A percentile compares a stretch with the other conserved stretches of the same genome.
phyloP scores from a whole-genome alignment of 306 rosid genomes.

The Prosopis cineraria region DNA sequence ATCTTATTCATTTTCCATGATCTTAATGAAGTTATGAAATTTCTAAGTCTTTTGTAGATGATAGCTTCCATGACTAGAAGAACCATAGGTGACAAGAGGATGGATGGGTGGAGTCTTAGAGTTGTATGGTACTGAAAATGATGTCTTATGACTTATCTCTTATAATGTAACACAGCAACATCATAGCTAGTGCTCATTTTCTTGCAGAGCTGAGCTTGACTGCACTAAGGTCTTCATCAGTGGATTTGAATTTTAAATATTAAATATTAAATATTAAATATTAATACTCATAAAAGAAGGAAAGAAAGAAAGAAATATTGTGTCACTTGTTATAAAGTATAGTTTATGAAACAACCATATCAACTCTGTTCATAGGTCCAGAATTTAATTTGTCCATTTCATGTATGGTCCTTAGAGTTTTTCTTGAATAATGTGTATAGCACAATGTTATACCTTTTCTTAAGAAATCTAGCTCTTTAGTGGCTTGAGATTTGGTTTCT shows the following conservation, averaged over 20 bases:
- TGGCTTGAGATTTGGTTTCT: too few relatives aligned
- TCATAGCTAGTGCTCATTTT: neutral
- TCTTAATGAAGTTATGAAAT: too few relatives aligned
- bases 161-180: neutral
- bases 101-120: neutral
- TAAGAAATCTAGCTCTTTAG: too few relatives aligned
- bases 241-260: neutral
- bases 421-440: too few relatives aligned
- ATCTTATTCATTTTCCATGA: too few relatives aligned
- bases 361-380: too few relatives aligned
- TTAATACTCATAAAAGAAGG: neutral
- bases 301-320: neutral
- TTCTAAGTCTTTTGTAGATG: too few relatives aligned
- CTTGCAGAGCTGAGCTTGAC: neutral
- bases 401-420: too few relatives aligned
- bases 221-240: conserved; percentile 3
- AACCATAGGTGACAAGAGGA: neutral
- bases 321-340: neutral
- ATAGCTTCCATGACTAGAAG: too few relatives aligned
- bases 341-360: neutral
- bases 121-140: neutral
- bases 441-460: neutral
- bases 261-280: neutral
- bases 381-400: neutral
- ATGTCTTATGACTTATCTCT: neutral